Evolutionary conservation across 2,329 filamentous ascomycete genomes (phyloP).

Genomic region (Clarireedia paspali): DNA sequence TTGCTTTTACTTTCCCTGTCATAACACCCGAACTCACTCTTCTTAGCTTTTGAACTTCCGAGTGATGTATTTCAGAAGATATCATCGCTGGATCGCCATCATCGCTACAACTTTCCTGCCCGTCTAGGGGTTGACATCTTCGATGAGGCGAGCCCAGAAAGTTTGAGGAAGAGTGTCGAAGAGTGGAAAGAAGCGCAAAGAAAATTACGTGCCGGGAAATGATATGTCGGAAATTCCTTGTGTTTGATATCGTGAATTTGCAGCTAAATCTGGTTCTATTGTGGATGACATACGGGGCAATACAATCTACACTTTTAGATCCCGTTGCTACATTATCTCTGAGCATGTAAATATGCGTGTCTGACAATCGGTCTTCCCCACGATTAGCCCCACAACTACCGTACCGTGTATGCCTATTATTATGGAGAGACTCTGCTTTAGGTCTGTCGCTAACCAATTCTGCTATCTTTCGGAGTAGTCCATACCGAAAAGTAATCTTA

Average conservation of each 20-base stretch:
- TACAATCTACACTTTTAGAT: no score
- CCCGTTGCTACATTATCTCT: no score
- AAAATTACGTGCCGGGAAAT: not conserved
- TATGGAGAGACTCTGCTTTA: no score
- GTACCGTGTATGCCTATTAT: no score
- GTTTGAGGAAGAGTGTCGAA: slow-evolving; percentile 30
- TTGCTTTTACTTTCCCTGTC: not conserved
- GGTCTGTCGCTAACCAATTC: no score
- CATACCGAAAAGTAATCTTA: no score
- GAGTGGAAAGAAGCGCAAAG: slow-evolving; percentile 17
- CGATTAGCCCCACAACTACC: no score
- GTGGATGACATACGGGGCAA: no score
- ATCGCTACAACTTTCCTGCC: slow-evolving; percentile 37
- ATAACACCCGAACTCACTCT: not conserved
- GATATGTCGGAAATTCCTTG: not conserved
- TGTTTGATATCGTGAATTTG: not conserved
- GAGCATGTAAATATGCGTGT: no score
- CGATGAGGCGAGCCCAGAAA: slow-evolving; percentile 33
- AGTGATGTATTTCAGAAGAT: slow-evolving; percentile 33
- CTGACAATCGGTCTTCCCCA: no score
- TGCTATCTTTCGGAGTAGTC: no score
- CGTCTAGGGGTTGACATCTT: slow-evolving; percentile 38
- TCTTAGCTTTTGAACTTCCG: slow-evolving; percentile 33
- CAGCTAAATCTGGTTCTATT: not conserved
- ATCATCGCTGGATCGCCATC: slow-evolving; percentile 32